phyloP scores from a whole-genome alignment of 1,284 basidiomycete genomes.

The Earliella scabrosa region DNA sequence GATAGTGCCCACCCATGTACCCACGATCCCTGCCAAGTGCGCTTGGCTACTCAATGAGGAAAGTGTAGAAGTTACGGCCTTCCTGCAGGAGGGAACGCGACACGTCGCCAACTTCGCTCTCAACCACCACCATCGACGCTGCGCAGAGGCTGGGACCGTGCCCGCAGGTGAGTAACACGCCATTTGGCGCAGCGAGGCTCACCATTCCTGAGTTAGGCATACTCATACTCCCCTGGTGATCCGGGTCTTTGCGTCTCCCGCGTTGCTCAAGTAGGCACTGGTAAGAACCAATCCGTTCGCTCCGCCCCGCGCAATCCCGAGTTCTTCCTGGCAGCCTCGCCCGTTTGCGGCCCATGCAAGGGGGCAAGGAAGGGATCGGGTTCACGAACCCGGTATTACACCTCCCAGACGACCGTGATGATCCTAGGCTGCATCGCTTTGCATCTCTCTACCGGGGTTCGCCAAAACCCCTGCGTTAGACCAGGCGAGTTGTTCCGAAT shows the following conservation, averaged over 20 bases:
- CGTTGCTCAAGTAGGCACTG: no score
- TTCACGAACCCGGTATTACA: not conserved
- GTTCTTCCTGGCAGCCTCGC: not conserved
- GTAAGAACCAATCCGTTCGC: no score
- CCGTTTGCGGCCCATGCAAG: not conserved
- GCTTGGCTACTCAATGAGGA: constrained; percentile 17
- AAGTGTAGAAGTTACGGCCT: constrained; percentile 5
- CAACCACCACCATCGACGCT: not conserved
- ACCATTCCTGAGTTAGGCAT: no score
- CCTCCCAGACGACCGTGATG: not conserved
- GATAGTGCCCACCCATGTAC: not conserved
- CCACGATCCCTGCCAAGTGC: constrained; percentile 20
- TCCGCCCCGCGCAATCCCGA: not conserved
- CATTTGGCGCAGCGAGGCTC: no score
- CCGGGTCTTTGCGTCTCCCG: no score
- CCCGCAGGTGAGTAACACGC: no score
- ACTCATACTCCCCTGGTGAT: no score
- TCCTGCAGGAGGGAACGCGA: not conserved
- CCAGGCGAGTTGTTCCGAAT: constrained; percentile 3
- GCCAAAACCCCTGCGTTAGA: not conserved
- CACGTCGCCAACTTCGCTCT: not conserved
- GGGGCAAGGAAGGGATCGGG: not conserved
- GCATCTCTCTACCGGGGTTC: constrained; percentile 1
- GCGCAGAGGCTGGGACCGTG: no score
- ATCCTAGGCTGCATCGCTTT: not conserved